These are phyloP conservation scores for Pelargonium australe DNA, from an alignment of 441 rosid species.

Conservation along the genomic window DNA sequence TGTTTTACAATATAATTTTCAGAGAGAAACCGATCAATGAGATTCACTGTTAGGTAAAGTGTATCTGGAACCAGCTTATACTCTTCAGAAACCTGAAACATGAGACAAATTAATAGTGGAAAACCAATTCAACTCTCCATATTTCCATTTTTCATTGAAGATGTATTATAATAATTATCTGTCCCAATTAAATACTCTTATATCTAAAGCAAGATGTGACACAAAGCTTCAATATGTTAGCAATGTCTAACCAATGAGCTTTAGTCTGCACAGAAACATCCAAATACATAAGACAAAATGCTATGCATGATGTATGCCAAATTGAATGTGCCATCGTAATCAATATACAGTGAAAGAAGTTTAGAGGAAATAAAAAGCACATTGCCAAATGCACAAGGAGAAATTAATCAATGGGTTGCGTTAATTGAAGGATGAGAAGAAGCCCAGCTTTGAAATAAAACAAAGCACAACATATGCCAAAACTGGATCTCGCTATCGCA, in stretches of 20 bases:
- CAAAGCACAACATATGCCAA: background rate
- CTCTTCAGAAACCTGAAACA: slow-evolving; percentile 81
- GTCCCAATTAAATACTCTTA: background rate
- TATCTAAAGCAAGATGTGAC: background rate
- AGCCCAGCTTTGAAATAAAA: background rate
- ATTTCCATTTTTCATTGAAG: background rate
- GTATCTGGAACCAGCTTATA: slow-evolving; percentile 87
- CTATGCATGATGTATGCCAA: background rate
- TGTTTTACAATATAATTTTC: slow-evolving; percentile 58
- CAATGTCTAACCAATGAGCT: background rate
- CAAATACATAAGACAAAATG: background rate
- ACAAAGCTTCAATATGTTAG: background rate
- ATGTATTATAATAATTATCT: background rate
- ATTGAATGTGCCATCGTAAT: background rate
- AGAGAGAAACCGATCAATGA: slow-evolving; percentile 84
- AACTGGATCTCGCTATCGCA: too few species aligned
- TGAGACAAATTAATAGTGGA: slow-evolving; percentile 18
- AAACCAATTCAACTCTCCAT: slow-evolving; percentile 2
- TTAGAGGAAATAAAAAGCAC: background rate
- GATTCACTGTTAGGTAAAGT: slow-evolving; percentile 83
- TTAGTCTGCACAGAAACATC: background rate
- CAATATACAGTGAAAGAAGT: background rate
- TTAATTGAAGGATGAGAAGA: background rate
- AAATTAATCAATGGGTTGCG: background rate
- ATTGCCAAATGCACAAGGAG: background rate